These are phyloP conservation scores for Penstemon eatonii DNA, from an alignment of 257 asterid species.

Conservation along the genomic window DNA sequence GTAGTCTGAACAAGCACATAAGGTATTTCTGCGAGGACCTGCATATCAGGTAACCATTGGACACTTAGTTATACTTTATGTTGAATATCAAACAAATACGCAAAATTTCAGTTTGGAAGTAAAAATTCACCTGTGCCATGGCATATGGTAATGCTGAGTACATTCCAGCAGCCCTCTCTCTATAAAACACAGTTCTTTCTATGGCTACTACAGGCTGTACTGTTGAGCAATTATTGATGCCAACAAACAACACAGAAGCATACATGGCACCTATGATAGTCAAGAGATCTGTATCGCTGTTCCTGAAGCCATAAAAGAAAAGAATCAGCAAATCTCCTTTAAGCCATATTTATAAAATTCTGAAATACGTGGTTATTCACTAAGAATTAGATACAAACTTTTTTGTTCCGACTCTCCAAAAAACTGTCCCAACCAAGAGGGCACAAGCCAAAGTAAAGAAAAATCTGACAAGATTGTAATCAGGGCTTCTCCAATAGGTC, in stretches of 20 bases:
- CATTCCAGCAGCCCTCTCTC: conserved; percentile 83
- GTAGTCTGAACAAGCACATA: conserved; percentile 60
- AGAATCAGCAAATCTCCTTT: conserved; percentile 17
- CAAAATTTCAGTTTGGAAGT: background rate
- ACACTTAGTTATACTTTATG: background rate
- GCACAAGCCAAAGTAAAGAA: conserved; percentile 73
- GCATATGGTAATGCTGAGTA: conserved; percentile 88
- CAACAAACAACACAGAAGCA: conserved; percentile 64
- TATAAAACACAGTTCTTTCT: conserved; percentile 71
- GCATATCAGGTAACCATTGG: conserved; percentile 8
- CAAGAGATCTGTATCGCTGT: conserved; percentile 50
- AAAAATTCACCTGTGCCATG: conserved; percentile 59
- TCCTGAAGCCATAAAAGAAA: conserved; percentile 36
- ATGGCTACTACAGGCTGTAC: conserved; percentile 76
- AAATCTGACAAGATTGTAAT: conserved; percentile 76
- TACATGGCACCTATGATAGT: conserved; percentile 80
- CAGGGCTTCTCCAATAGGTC: conserved; percentile 93
- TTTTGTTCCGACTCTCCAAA: conserved; percentile 70
- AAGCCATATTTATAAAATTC: background rate
- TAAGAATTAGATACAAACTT: conserved; percentile 32
- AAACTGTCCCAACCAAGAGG: conserved; percentile 70
- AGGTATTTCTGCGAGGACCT: conserved; percentile 72
- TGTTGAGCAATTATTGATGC: conserved; percentile 70
- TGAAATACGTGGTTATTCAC: background rate
- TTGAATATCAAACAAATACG: background rate